These are phyloP conservation scores for Ampelocalamus luodianensis DNA, from an alignment of 176 grass and related monocot genomes.

Conservation along the genomic window DNA sequence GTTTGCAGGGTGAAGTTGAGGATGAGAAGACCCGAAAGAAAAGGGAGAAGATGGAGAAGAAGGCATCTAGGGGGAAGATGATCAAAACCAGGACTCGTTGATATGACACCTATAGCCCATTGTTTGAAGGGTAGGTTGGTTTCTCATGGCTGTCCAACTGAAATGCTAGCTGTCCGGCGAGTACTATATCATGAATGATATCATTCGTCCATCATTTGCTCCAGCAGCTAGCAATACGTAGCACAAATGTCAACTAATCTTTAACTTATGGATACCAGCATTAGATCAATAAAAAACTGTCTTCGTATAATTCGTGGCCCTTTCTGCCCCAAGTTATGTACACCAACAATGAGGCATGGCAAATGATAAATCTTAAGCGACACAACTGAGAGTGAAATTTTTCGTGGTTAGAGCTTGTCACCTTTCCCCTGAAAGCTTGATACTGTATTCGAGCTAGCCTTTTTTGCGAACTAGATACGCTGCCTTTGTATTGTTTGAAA, in stretches of 20 bases:
- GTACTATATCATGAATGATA: neutral
- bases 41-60: slow-evolving; percentile 97
- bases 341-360: neutral
- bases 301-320: slow-evolving; percentile 9
- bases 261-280: slow-evolving; percentile 11
- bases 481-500: neutral
- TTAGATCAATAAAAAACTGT: neutral
- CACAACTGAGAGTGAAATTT: neutral
- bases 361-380: neutral
- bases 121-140: slow-evolving; percentile 49
- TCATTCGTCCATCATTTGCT: slow-evolving; percentile 22
- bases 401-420: neutral
- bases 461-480: neutral
- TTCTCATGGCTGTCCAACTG: slow-evolving; percentile 35
- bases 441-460: neutral
- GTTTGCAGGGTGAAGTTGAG: slow-evolving; percentile 68
- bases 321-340: slow-evolving; percentile 4
- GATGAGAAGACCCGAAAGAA: slow-evolving; percentile 95
- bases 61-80: slow-evolving; percentile 85
- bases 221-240: slow-evolving; percentile 22
- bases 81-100: slow-evolving; percentile 72
- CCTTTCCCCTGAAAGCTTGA: neutral
- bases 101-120: slow-evolving; percentile 36
- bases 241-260: slow-evolving; percentile 37
- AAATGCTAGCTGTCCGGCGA: slow-evolving; percentile 19